Evolutionary conservation across 257 asterid genomes (phyloP).

Genomic region (Mitragyna speciosa): DNA sequence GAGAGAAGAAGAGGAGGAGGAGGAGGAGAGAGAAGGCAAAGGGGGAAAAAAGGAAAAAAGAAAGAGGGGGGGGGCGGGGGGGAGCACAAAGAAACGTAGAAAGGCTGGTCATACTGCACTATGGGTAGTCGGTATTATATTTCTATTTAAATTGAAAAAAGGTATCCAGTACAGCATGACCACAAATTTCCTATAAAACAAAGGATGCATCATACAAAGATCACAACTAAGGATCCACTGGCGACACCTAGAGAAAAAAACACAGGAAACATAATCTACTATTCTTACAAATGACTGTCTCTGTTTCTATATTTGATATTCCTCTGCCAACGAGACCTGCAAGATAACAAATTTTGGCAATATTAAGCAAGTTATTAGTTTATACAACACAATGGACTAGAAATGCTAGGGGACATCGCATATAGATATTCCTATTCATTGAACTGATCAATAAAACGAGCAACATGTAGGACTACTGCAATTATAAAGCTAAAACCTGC

Average conservation of each 20-base stretch:
- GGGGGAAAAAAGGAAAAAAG: background rate
- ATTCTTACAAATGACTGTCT: conserved; percentile 38
- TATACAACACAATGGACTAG: background rate
- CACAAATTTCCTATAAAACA: conserved; percentile 42
- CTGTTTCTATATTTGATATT: conserved; percentile 28
- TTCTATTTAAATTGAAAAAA: conserved; percentile 26
- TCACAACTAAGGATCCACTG: conserved; percentile 35
- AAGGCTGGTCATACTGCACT: conserved; percentile 20
- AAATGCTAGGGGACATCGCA: background rate
- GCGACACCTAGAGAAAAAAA: conserved; percentile 33
- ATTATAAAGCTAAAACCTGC: background rate
- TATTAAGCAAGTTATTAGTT: background rate
- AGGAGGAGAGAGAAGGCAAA: too few relatives aligned
- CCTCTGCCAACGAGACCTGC: conserved; percentile 28
- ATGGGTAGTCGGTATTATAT: conserved; percentile 31
- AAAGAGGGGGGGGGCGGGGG: too few relatives aligned
- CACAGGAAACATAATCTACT: conserved; percentile 41
- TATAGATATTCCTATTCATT: background rate
- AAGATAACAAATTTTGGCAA: conserved; percentile 1
- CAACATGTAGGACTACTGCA: background rate
- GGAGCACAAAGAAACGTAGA: background rate
- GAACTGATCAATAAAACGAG: background rate
- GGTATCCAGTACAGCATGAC: conserved; percentile 21
- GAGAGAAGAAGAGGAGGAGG: background rate
- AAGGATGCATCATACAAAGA: conserved; percentile 50